A percentile compares a stretch with the other conserved stretches of the same genome.
Conservation (phyloP, 2,329 filamentous ascomycete species). For the Alternaria triticimaculans region DNA sequence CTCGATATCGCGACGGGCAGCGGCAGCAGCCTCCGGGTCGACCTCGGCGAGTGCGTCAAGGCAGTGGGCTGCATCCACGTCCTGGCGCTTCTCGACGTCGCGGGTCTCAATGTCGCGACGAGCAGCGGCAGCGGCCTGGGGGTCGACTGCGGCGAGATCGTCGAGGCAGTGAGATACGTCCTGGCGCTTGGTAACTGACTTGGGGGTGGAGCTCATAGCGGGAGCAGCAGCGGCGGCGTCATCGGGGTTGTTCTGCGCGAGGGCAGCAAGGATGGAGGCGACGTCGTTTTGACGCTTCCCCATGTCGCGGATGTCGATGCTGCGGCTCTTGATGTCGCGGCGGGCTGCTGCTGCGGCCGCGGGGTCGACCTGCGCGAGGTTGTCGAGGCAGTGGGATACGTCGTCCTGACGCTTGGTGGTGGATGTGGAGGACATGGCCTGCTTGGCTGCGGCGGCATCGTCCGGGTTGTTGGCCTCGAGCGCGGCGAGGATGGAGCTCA, state of each 20-base stretch:
- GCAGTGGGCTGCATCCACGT: constrained; percentile 25
- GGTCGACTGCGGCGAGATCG: background rate
- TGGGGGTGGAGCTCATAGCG: background rate
- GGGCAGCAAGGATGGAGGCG: constrained; percentile 25
- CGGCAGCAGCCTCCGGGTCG: constrained; percentile 27
- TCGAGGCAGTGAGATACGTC: background rate
- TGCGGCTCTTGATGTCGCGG: background rate
- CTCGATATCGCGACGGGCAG: constrained; percentile 15
- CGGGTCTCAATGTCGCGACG: background rate
- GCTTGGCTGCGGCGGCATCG: constrained; percentile 29
- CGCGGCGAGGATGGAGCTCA: constrained; percentile 30
- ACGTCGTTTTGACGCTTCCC: constrained; percentile 18
- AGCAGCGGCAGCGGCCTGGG: background rate
- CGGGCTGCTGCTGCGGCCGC: background rate
- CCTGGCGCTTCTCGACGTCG: constrained; percentile 7
- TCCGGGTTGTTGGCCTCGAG: constrained; percentile 33
- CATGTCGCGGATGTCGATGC: background rate
- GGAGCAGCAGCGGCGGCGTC: constrained; percentile 8
- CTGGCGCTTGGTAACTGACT: background rate
- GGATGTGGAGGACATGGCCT: background rate
- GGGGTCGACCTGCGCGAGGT: background rate
- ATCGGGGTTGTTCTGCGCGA: constrained; percentile 31
- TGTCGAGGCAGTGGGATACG: background rate
- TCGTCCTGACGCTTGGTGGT: constrained; percentile 16
- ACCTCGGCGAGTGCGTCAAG: constrained; percentile 24